Base-by-base conservation (phyloP, 1,284 basidiomycete genomes). In the Naganishia albida region DNA sequence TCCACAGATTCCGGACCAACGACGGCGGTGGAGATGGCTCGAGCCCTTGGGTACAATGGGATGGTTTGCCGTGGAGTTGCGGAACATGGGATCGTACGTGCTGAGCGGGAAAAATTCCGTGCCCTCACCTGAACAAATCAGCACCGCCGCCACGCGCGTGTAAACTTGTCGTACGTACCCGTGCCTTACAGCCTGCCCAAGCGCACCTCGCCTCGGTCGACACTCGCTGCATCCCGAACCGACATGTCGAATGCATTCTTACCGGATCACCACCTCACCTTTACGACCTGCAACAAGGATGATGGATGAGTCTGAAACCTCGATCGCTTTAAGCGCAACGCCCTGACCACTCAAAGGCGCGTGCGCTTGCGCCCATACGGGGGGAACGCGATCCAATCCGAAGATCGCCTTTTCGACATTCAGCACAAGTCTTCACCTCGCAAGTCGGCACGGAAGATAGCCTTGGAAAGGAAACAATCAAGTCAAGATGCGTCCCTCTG, bases 401-500 rank as follows among this genome's bases (percentile, higher is more conserved):
- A 60, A 60, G 28, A 40, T 40, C 56, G 55, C 53, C 53, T 55
- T 55, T 55, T 55, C 53, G 40, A 48, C 46, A 48, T 34, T 7
- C 4, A 6, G n/a, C 23, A n/a, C 46, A 48, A 20, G n/a, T 48
- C 13, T 10, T 48, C n/a, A 6, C 42, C 6, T 20, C 3, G 4
- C 13, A 3, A 20, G 42, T 15, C 7, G 6, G 6, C 6, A 18
- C n/a, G 42, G 42, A 3, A 43, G 28, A 3, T 25, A 49, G 48
- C 30, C 28, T 16, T 30, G 16, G n/a, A 38, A 8, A 23, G 43
- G 25, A 34, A n/a, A 56, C 49, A 28, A 26, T 8, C 7, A 20
- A n/a, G n/a, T 28, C 75, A 83, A 75, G 64, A 89, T 89, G 91
- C 85, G 85, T 78, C 85, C 88, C 57, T 86, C 90, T 49, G 77